Evolutionary conservation across 306 rosid genomes (phyloP), one percentile per base, ranked within the genome.

Genomic region (Castanea mollissima): DNA sequence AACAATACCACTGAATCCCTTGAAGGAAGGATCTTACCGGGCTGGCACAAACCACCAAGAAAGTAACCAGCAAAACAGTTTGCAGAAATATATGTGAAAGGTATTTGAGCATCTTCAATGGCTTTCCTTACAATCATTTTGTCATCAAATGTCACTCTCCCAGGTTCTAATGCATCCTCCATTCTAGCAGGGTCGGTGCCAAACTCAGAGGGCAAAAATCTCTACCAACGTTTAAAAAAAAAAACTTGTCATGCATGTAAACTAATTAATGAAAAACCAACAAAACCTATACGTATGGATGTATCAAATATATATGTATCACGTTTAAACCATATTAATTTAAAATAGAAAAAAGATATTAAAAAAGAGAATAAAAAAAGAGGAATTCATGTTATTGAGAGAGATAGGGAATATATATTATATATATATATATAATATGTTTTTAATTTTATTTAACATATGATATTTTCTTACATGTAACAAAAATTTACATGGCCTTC

Each of bases 31-130:
- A 84, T 55, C 27, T 23, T 7, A 10, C 95, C 97, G 29, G 85
- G 89, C n/a, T 92, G 95, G 67, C 94, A 86, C 8, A 92, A 65
- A 16, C 93, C 93, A 6, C 93, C 97, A 32, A 88, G 90, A 71
- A 86, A 88, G 70, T 90, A 90, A 79, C 92, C 97, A n/a, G 93
- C 97, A 78, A 92, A 92, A 70, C 91, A 80, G 13, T 86, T 91
- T 10, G 91, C 90, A 19, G 96, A 92, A 54, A 90, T 70, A 77
- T 89, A 92, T 5, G 97, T 92, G 74, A 85, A 88, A 35, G 96
- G 97, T n/a, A 92, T 90, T 14, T 74, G 35, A 41, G 92, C 95
- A 18, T 89, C 91, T 83, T 89, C 59, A 34, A 92, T 88, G 70
- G 91, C 95, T 79, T 85, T 90, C 74, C 97, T 87, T 65, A 92